Evolutionary conservation across 257 asterid species (phyloP).

Genomic region (Solanum bukasovii): DNA sequence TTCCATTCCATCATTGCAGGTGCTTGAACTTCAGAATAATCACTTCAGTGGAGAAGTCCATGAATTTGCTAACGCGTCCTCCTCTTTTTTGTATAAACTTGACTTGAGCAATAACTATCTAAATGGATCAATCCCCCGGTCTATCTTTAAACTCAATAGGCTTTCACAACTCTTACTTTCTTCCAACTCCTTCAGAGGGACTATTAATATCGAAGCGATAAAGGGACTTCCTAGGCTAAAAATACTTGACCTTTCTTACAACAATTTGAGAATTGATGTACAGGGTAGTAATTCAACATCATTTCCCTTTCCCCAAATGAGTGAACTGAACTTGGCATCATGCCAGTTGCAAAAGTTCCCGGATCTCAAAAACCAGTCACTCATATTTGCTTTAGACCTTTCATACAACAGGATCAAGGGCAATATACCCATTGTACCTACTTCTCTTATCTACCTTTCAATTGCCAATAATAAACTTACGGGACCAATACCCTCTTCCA

Average conservation of each 20-base stretch:
- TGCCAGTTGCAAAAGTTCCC: no score
- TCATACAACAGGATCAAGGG: conserved; percentile 16
- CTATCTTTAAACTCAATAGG: conserved; percentile 6
- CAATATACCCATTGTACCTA: conserved; percentile 8
- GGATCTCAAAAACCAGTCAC: no score
- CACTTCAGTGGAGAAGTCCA: neutral
- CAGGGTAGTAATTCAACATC: no score
- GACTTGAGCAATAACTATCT: conserved; percentile 12
- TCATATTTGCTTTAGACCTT: no score
- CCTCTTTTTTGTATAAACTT: neutral
- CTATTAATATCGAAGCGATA: conserved; percentile 6
- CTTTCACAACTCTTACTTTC: conserved; percentile 7
- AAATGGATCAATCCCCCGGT: conserved; percentile 9
- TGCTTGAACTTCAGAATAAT: no score
- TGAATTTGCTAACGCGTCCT: neutral
- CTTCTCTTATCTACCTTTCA: neutral
- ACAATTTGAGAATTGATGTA: neutral
- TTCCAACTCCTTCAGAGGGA: conserved; percentile 16
- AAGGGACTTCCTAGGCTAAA: neutral
- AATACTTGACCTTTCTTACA: conserved; percentile 15
- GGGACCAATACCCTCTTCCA: neutral
- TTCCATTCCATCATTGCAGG: no score
- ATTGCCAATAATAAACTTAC: neutral
- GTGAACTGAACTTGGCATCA: no score
- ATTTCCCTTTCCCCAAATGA: no score